Percentiles rank a stretch among this genome's conserved stretches.
Evolutionary conservation across 257 asterid genomes (phyloP).

Genomic region (Ilex aquifolium): DNA sequence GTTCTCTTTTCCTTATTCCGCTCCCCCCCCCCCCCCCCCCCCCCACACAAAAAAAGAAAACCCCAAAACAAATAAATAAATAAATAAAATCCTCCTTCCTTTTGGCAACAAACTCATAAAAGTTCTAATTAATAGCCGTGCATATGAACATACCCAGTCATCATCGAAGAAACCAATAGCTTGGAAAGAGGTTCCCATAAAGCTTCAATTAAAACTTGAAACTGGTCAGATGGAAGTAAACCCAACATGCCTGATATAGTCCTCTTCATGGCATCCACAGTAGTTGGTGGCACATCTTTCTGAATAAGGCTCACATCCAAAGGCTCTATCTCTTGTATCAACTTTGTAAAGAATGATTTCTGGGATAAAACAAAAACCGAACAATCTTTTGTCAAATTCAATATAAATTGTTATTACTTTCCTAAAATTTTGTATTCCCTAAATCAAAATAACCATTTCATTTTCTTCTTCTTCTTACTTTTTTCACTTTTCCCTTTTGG

Average conservation of each 20-base stretch:
- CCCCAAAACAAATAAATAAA: no score
- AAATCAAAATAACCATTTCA: not conserved
- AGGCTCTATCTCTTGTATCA: conserved; percentile 88
- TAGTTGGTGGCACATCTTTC: conserved; percentile 77
- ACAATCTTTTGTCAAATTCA: conserved; percentile 9
- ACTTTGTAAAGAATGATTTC: conserved; percentile 58
- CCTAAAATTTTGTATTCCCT: not conserved
- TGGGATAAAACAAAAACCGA: conserved; percentile 9
- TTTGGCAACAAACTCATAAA: not conserved
- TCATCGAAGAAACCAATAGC: conserved; percentile 84
- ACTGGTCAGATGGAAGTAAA: conserved; percentile 87
- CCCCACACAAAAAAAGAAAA: not conserved
- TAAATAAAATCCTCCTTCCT: not conserved
- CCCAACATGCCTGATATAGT: conserved; percentile 94
- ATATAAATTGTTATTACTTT: not conserved
- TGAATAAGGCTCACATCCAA: conserved; percentile 85
- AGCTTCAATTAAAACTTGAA: conserved; percentile 83
- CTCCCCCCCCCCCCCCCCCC: not conserved
- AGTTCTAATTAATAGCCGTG: not conserved
- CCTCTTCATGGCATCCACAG: conserved; percentile 95
- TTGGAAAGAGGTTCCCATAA: conserved; percentile 90
- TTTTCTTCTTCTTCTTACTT: not conserved
- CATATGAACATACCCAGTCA: conserved; percentile 67
- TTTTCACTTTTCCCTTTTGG: not conserved
- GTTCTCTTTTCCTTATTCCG: not conserved